A percentile compares a stretch with the other conserved stretches of the same genome.
Evolutionary conservation across 1,139 yeast species (phyloP).

Genomic region (Pichia sorboxylosa): DNA sequence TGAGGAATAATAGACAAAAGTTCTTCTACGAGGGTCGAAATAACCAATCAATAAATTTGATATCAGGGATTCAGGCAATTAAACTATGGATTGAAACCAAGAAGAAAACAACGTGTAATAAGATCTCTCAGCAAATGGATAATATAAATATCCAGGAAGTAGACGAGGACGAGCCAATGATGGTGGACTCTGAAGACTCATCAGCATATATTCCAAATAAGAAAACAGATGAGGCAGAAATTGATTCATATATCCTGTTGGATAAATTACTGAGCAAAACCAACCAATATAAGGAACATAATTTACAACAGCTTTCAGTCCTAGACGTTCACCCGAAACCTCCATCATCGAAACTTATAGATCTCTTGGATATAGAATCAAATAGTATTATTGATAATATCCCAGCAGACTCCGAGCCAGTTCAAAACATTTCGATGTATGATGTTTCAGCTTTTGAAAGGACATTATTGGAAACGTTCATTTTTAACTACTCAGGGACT

Average conservation of each 20-base stretch:
- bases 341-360: background rate
- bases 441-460: constrained; percentile 16
- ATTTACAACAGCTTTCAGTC: background rate
- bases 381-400: too few species aligned
- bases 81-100: background rate
- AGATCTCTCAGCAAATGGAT: background rate
- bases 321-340: background rate
- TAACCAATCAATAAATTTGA: constrained; percentile 13
- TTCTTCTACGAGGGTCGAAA: constrained; percentile 14
- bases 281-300: background rate
- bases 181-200: background rate
- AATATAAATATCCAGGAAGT: too few species aligned
- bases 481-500: constrained; percentile 20
- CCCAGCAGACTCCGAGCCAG: background rate
- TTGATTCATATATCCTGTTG: background rate
- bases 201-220: too few species aligned
- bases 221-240: background rate
- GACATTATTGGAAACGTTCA: constrained; percentile 21
- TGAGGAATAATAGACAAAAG: constrained; percentile 16
- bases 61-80: constrained; percentile 12
- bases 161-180: background rate
- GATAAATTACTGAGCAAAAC: background rate
- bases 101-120: background rate
- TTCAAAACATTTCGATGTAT: background rate
- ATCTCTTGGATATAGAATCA: background rate